phyloP scores from a whole-genome alignment of 306 rosid genomes.

The Malus sieversii region DNA sequence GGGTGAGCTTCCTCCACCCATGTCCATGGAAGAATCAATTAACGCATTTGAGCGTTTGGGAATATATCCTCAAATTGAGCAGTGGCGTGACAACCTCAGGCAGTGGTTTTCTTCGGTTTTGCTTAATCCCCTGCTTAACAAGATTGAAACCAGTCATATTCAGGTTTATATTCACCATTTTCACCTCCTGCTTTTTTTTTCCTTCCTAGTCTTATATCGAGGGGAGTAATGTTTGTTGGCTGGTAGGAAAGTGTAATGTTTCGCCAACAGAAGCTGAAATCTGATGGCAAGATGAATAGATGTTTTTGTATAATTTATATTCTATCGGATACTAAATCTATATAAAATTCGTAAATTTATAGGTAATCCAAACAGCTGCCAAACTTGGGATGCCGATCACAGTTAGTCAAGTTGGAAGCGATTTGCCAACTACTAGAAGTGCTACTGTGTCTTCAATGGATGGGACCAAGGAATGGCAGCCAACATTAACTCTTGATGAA shows the following conservation, averaged over 20 bases:
- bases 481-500: conserved; percentile 63
- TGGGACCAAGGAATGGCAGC: conserved; percentile 78
- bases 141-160: conserved; percentile 77
- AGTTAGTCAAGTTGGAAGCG: conserved; percentile 67
- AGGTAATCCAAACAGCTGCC: conserved; percentile 83
- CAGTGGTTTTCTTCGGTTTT: conserved; percentile 81
- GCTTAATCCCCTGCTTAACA: conserved; percentile 66
- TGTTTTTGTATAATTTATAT: conserved; percentile 1
- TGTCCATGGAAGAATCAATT: conserved; percentile 87
- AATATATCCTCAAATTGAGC: conserved; percentile 87
- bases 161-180: conserved; percentile 45
- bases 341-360: conserved; percentile 15
- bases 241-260: not conserved
- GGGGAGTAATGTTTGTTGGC: not conserved
- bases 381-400: conserved; percentile 71
- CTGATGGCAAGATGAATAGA: not conserved
- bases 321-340: not conserved
- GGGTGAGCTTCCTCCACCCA: conserved; percentile 75
- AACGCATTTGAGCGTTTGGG: conserved; percentile 76
- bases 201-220: not conserved
- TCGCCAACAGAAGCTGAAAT: conserved; percentile 3
- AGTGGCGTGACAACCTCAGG: conserved; percentile 86
- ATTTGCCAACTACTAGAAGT: conserved; percentile 44
- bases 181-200: not conserved
- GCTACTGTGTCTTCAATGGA: conserved; percentile 49